phyloP scores from a whole-genome alignment of 2,329 filamentous ascomycete species.

The Alternaria viburni region DNA sequence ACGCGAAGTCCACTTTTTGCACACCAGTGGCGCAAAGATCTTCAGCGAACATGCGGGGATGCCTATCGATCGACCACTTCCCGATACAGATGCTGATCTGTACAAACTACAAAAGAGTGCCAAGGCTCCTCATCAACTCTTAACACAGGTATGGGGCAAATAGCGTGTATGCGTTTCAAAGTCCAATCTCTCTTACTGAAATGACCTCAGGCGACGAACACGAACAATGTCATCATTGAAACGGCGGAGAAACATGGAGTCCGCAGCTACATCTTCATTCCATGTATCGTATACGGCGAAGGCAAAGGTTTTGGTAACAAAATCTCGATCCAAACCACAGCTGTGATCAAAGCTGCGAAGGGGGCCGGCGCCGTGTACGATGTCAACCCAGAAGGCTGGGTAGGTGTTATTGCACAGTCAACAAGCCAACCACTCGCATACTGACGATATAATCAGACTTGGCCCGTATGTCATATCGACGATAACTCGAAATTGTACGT shows the following conservation, averaged over 20 bases:
- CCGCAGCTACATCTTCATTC: constrained; percentile 59
- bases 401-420: background rate
- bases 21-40: constrained; percentile 60
- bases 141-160: background rate
- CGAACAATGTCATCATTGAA: constrained; percentile 56
- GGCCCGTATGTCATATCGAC: constrained; percentile 61
- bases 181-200: background rate
- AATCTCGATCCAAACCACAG: constrained; percentile 60
- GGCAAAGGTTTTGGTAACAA: constrained; percentile 59
- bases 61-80: constrained; percentile 50
- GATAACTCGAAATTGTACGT: constrained; percentile 59
- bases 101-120: constrained; percentile 53
- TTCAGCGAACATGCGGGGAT: constrained; percentile 58
- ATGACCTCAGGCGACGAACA: constrained; percentile 45
- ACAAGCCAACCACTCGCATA: constrained; percentile 36
- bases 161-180: too few relatives aligned
- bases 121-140: constrained; percentile 1
- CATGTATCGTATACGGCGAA: constrained; percentile 60
- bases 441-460: constrained; percentile 27
- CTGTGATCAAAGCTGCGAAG: constrained; percentile 56
- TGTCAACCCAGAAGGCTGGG: background rate
- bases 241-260: constrained; percentile 52
- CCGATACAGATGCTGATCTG: constrained; percentile 54
- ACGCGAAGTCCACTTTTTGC: constrained; percentile 57
- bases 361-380: constrained; percentile 49